Evolutionary conservation across 108 stramenopile genomes (phyloP), one percentile per base, ranked within the genome.

Genomic region (Pseudonitzschia pungens): DNA sequence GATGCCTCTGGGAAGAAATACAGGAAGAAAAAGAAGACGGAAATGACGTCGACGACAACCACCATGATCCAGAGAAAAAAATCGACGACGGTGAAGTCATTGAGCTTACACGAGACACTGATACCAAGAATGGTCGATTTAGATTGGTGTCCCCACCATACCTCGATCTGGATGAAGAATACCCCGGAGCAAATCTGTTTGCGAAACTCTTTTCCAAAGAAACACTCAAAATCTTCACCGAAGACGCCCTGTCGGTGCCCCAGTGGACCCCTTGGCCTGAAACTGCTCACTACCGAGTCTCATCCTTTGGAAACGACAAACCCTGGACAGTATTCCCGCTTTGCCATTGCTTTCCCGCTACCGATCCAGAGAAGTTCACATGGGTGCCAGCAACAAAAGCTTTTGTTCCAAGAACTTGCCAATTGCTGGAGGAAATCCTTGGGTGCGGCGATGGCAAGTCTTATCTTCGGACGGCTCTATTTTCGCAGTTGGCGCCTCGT

Each of bases 201-300:
- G 18, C 66, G 51, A 69, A 24, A 53, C 76, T 77, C 26, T 94
- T 60, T 70, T 87, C 55, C 8, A 52, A 55, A 20, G 75, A 84
- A 51, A 69, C 68, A 27, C 44, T 91, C 3, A 57, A 72, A 65
- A 62, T 70, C 14, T 75, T 96, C 48, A 77, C 70, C 42, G 71
- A 82, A 66, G 93, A 93, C 69, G 88, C 87, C 14, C 29, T 76
- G 55, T 50, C 33, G 16, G 89, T 88, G 62, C 87, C 87, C 18
- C 82, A 86, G 28, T 97, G 96, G 96, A 89, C 90, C 41, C 92
- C 95, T 20, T 97, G 96, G 96, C 96, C 96, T 27, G 96, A 97
- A 78, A 73, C 77, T 40, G 81, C 88, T 69, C 93, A 96, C 60
- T 93, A 95, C 57, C 62, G 59, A 14, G 68, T 73, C 7, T 68